Conservation (phyloP, 371 early-diverging fungal genomes). For the Funneliformis caledonium region DNA sequence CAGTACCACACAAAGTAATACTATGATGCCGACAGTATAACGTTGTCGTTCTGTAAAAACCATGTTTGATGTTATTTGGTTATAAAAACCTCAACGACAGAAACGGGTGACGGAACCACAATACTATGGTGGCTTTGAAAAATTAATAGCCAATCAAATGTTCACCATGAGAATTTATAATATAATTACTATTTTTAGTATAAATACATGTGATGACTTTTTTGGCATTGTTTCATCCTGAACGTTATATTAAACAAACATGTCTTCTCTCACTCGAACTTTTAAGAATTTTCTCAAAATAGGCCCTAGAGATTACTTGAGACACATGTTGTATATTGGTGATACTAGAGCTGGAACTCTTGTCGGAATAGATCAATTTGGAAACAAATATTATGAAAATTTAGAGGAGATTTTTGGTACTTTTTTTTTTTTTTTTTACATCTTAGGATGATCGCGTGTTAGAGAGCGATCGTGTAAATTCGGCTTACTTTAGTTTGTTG, state of each 20-base stretch:
- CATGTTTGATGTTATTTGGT: not conserved
- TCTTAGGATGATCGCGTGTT: not conserved
- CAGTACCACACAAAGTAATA: conserved; percentile 71
- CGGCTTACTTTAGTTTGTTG: not conserved
- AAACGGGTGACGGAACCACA: not conserved
- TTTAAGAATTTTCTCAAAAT: conserved; percentile 62
- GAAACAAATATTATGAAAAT: conserved; percentile 93
- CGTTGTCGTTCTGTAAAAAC: conserved; percentile 29
- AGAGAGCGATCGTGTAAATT: not conserved
- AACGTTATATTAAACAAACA: conserved; percentile 31
- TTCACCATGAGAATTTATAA: not conserved
- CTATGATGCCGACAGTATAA: conserved; percentile 63
- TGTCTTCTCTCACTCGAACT: conserved; percentile 67
- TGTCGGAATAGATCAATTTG: conserved; percentile 83
- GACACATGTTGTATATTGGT: conserved; percentile 74
- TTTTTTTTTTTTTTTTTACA: not conserved
- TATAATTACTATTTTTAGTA: not conserved
- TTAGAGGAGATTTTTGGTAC: conserved; percentile 80
- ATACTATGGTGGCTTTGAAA: not conserved
- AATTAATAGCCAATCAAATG: not conserved
- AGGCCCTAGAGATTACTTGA: conserved; percentile 65
- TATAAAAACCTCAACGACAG: not conserved
- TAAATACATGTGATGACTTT: not conserved
- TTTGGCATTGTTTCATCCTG: not conserved
- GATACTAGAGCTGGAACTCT: conserved; percentile 85